A percentile compares a stretch with the other conserved stretches of the same genome.
Conservation (phyloP, 352 stramenopile species). For the Phytophthora uliginosa region DNA sequence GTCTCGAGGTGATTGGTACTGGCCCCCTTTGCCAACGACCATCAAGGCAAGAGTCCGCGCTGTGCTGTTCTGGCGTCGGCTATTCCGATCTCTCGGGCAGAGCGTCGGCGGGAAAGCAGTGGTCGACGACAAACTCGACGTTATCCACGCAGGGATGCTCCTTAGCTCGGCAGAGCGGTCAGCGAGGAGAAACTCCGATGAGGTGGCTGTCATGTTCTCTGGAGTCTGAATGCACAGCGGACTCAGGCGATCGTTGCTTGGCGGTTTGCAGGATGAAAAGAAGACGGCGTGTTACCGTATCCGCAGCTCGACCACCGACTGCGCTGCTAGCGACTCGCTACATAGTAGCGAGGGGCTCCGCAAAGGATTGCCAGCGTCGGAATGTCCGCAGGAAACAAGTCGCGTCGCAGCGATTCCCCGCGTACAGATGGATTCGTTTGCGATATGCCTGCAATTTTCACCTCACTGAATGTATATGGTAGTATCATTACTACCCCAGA, state of each 20-base stretch:
- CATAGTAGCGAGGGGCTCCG: not conserved
- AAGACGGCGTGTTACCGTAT: not conserved
- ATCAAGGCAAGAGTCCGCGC: not conserved
- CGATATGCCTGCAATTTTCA: conserved; percentile 13
- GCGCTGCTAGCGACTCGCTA: too few relatives aligned
- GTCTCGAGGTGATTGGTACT: not conserved
- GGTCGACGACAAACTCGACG: not conserved
- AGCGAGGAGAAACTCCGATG: not conserved
- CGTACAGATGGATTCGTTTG: conserved; percentile 16
- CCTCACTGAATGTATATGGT: not conserved
- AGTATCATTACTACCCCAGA: not conserved
- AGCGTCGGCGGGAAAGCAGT: not conserved
- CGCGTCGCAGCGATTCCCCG: conserved; percentile 23
- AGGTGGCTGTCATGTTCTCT: not conserved
- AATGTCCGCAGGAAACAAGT: conserved; percentile 31
- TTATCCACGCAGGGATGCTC: too few relatives aligned
- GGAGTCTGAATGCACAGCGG: conserved; percentile 12
- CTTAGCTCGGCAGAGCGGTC: not conserved
- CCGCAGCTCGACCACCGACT: not conserved
- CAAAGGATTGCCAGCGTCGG: conserved; percentile 14
- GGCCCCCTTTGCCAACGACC: not conserved
- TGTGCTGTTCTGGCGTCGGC: not conserved
- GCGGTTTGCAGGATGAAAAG: not conserved
- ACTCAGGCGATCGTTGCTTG: not conserved
- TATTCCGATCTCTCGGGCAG: not conserved